Evolutionary conservation across 1,284 basidiomycete species (phyloP).

Genomic region (Cerrena zonata): DNA sequence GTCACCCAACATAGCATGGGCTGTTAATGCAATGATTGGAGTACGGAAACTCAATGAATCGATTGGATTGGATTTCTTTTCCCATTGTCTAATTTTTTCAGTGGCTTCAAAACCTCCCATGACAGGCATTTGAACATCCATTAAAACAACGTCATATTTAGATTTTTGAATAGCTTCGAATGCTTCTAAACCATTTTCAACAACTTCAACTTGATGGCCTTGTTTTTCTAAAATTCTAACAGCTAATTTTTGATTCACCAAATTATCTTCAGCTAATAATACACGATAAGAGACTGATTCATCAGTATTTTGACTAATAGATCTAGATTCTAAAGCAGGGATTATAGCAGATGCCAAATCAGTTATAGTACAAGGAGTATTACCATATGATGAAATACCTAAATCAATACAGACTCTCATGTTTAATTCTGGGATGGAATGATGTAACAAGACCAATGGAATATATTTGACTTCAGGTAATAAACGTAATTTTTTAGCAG

Average conservation of each 20-base stretch:
- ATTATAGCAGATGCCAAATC: conserved; percentile 90
- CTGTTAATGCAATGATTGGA: conserved; percentile 94
- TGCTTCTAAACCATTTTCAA: conserved; percentile 92
- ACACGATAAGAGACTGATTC: conserved; percentile 87
- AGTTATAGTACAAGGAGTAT: conserved; percentile 83
- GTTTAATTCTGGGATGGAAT: no score
- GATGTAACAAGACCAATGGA: no score
- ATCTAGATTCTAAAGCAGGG: conserved; percentile 89
- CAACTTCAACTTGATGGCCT: conserved; percentile 93
- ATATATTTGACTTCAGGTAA: no score
- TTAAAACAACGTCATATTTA: conserved; percentile 37
- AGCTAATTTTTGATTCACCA: conserved; percentile 96
- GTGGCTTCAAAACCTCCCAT: conserved; percentile 94
- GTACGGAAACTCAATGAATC: conserved; percentile 73
- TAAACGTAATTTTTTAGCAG: conserved; percentile 3
- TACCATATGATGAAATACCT: conserved; percentile 85
- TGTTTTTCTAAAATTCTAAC: conserved; percentile 97
- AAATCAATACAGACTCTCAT: conserved; percentile 90
- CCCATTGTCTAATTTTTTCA: conserved; percentile 75
- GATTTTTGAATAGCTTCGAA: conserved; percentile 44
- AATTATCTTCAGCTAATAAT: conserved; percentile 94
- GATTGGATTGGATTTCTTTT: conserved; percentile 66
- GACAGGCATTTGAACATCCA: conserved; percentile 99
- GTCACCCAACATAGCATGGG: conserved; percentile 93
- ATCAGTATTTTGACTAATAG: conserved; percentile 73